These are phyloP conservation scores for Castanea crenata DNA, from an alignment of 306 rosid genomes.

Conservation along the genomic window DNA sequence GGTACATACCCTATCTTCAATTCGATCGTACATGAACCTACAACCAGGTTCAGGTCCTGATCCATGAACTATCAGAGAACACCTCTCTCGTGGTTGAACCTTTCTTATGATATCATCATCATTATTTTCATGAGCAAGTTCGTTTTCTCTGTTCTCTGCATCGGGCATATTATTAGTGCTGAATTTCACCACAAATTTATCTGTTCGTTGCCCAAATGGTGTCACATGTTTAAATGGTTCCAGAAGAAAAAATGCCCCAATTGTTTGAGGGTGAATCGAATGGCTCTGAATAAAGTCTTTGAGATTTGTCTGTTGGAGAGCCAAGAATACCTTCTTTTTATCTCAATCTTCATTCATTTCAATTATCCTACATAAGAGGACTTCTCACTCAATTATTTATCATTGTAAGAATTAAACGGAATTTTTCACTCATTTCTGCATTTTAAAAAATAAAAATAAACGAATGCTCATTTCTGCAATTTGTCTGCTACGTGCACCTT, in stretches of 20 bases:
- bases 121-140: conserved; percentile 36
- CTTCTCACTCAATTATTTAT: conserved; percentile 10
- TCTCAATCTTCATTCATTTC: conserved; percentile 54
- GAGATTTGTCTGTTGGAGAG: conserved; percentile 55
- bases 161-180: conserved; percentile 45
- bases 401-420: neutral
- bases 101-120: conserved; percentile 66
- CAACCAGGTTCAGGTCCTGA: conserved; percentile 71
- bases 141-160: conserved; percentile 38
- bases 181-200: conserved; percentile 63
- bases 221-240: conserved; percentile 57
- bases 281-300: conserved; percentile 35
- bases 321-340: conserved; percentile 45
- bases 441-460: too few species aligned
- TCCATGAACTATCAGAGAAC: conserved; percentile 63
- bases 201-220: conserved; percentile 72
- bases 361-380: conserved; percentile 51
- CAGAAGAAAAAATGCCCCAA: conserved; percentile 54
- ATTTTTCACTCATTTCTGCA: neutral
- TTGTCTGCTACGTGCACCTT: neutral
- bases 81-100: conserved; percentile 58
- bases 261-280: conserved; percentile 57
- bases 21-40: conserved; percentile 81
- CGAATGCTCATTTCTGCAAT: neutral
- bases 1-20: conserved; percentile 72